Evolutionary conservation across 169 alveolate genomes (phyloP).

Genomic region (Cryptosporidium meleagridis): DNA sequence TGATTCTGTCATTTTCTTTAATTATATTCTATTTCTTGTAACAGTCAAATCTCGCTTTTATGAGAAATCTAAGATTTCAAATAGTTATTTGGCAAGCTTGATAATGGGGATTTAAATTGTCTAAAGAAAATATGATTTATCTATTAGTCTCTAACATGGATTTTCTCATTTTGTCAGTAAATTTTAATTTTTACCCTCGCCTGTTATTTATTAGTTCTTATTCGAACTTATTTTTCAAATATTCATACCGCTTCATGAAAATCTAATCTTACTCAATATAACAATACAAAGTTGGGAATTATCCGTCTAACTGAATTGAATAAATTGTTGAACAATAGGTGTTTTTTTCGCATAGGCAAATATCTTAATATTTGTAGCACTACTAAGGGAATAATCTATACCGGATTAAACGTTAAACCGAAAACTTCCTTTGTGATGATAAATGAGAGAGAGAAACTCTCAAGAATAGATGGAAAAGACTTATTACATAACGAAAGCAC

Average conservation of each 20-base stretch:
- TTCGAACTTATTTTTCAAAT: not conserved
- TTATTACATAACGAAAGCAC: not conserved
- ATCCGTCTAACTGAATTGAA: not conserved
- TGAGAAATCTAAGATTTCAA: slow-evolving; percentile 12
- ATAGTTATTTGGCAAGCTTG: not conserved
- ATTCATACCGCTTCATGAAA: not conserved
- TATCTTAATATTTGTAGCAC: not conserved
- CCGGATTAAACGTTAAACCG: not conserved
- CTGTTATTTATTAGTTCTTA: not conserved
- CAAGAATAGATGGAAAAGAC: not conserved
- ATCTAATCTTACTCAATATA: not conserved
- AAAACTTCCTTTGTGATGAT: not conserved
- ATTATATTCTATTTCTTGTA: slow-evolving; percentile 8
- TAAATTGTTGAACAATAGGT: not conserved
- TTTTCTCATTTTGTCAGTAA: not conserved
- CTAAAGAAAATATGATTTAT: not conserved
- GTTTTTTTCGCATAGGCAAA: not conserved
- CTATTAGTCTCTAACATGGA: not conserved
- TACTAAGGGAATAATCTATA: not conserved
- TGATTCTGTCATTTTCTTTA: not conserved
- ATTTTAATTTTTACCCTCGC: not conserved
- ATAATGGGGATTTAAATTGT: not conserved
- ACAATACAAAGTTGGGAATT: not conserved
- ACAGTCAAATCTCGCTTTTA: slow-evolving; percentile 35
- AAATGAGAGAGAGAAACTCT: not conserved